Conservation (phyloP, 331 rosid genomes). For the Dryas integrifolia region DNA sequence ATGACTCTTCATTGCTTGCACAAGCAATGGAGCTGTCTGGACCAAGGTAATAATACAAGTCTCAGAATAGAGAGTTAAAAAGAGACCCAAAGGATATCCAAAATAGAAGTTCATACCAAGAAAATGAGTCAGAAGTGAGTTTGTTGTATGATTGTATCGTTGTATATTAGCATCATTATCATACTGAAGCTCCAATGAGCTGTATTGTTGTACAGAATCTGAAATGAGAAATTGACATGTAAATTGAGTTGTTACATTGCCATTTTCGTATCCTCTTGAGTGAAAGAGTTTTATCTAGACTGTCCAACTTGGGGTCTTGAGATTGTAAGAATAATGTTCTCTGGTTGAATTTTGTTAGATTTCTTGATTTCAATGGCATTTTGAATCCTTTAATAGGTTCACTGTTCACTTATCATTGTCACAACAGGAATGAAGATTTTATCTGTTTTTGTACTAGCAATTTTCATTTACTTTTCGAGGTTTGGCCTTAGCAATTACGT, state of each 20-base stretch:
- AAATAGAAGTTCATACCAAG: constrained; percentile 15
- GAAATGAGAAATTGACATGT: constrained; percentile 34
- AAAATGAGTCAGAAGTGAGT: constrained; percentile 23
- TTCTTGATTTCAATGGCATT: constrained; percentile 20
- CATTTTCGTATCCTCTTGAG: not conserved
- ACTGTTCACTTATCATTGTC: not conserved
- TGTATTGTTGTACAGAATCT: constrained; percentile 39
- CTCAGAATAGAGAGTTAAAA: constrained; percentile 7
- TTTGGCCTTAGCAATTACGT: not conserved
- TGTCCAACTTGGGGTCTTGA: constrained; percentile 25
- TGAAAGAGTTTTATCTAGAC: constrained; percentile 24
- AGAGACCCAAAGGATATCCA: constrained; percentile 13
- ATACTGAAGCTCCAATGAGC: constrained; percentile 26
- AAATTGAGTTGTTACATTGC: constrained; percentile 35
- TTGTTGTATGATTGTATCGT: constrained; percentile 45
- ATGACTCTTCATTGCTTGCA: constrained; percentile 81
- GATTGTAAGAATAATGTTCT: constrained; percentile 35
- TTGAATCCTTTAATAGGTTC: constrained; percentile 3
- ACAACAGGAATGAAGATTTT: not conserved
- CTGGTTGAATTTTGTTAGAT: constrained; percentile 25
- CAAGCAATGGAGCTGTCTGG: constrained; percentile 99
- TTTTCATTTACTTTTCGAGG: not conserved
- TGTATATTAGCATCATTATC: constrained; percentile 38
- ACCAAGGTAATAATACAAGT: constrained; percentile 51
- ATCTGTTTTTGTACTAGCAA: not conserved